Base-by-base conservation (phyloP, 2,329 filamentous ascomycete genomes). In the Colletotrichum lindemuthianum region DNA sequence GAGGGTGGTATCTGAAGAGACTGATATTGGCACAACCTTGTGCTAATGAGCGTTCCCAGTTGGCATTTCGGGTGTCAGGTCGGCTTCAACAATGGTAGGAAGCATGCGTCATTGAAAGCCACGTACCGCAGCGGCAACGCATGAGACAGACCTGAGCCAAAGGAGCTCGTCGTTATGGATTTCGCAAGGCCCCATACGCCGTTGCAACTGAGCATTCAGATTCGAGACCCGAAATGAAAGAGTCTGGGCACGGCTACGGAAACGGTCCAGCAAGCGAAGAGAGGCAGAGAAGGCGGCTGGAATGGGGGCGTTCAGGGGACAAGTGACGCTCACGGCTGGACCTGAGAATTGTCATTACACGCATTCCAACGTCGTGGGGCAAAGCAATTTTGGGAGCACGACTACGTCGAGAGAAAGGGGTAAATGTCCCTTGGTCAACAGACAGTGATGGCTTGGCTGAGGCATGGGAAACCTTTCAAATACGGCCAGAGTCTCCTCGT, bases 241-340 rank as follows among this genome's bases (percentile, higher is more conserved):
- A 24, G 4, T 24, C 24, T 24, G 24, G 24, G 24, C 24, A 24
- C 24, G 24, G 24, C 24, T 24, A 24, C 24, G 24, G 24, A 24
- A 24, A 24, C 24, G 24, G 24, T 32, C 12, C 8, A 10, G 15
- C 58, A 60, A 13, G 41, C 44, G 36, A 13, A n/a, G 51, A 39
- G 24, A 43, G 41, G 58, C 39, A 37, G 24, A 16, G 15, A 11
- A 49, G 41, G 44, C 33, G 24, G 11, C 24, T 56, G 59, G 59
- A 61, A 61, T 61, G 59, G 39, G 41, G 54, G 52, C 44, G 59
- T 56, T 44, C 50, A 60, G 44, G 51, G 44, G 51, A 61, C 52
- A 36, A 57, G 43, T 39, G n/a, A 49, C 44, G 24, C 37, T 11
- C n/a, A 49, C 59, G 59, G 44, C 59, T 49, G 51, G 59, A 43